A percentile compares a stretch with the other conserved stretches of the same genome.
phyloP scores from a whole-genome alignment of 2,329 filamentous ascomycete species.

The Colletotrichum orbiculare region DNA sequence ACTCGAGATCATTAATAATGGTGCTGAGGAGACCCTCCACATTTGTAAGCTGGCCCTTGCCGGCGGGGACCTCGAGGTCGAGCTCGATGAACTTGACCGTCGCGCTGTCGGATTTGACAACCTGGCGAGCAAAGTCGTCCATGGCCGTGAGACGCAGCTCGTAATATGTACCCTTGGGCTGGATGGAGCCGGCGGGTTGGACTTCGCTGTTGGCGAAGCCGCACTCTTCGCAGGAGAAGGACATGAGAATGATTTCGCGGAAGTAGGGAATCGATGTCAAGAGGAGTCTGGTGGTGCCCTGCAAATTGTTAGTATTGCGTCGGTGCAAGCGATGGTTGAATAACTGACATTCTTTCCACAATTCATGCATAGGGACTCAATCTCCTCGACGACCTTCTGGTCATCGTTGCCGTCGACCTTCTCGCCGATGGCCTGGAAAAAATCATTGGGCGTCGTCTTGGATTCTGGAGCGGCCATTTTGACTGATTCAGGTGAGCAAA shows the following conservation, averaged over 20 bases:
- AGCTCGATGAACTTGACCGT: constrained; percentile 89
- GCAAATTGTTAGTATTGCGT: background rate
- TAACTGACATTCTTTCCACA: constrained; percentile 78
- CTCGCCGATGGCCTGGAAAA: constrained; percentile 72
- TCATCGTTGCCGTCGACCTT: constrained; percentile 67
- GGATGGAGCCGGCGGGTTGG: constrained; percentile 90
- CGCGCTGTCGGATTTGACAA: constrained; percentile 92
- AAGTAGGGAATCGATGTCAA: constrained; percentile 96
- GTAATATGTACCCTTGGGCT: constrained; percentile 87
- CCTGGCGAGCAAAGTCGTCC: constrained; percentile 83
- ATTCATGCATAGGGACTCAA: constrained; percentile 88
- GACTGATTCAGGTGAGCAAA: constrained; percentile 16
- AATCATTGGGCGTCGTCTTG: constrained; percentile 57
- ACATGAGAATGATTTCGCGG: constrained; percentile 97
- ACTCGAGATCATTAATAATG: constrained; percentile 82
- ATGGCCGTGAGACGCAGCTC: constrained; percentile 80
- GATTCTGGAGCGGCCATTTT: constrained; percentile 56
- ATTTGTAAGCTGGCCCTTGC: constrained; percentile 91
- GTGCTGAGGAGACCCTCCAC: constrained; percentile 87
- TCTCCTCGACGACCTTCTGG: constrained; percentile 70
- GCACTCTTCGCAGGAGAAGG: constrained; percentile 92
- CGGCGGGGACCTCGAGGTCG: constrained; percentile 91
- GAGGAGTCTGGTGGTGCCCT: constrained; percentile 88
- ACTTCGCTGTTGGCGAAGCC: constrained; percentile 92
- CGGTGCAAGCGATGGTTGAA: constrained; percentile 34